phyloP scores from a whole-genome alignment of 208 protist genomes.

The Tritrichomonas foetus region DNA sequence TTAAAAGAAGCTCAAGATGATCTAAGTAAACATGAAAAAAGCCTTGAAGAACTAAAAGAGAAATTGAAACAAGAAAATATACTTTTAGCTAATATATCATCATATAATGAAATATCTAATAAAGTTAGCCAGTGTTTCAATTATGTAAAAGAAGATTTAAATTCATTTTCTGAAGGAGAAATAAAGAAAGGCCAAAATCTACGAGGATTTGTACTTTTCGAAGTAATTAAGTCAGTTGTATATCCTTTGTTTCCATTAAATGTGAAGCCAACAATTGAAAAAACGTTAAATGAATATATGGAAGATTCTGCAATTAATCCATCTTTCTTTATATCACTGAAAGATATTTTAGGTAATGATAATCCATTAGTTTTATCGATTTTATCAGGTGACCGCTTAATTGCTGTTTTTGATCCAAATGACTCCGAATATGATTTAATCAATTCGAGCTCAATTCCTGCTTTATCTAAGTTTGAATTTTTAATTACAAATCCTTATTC shows the following conservation, averaged over 20 bases:
- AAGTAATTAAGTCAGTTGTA: neutral
- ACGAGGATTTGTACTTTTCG: neutral
- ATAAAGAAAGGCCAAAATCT: neutral
- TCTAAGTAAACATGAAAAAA: neutral
- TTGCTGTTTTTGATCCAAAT: conserved; percentile 23
- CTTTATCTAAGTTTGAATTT: neutral
- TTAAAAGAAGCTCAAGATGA: conserved; percentile 1
- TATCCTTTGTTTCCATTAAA: neutral
- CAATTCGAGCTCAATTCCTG: neutral
- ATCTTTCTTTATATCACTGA: neutral
- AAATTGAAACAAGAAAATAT: neutral
- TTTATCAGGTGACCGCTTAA: neutral
- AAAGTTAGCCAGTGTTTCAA: neutral
- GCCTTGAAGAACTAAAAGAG: neutral
- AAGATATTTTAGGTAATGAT: neutral
- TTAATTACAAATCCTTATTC: neutral
- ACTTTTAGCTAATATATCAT: neutral
- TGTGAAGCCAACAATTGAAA: neutral
- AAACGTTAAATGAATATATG: neutral
- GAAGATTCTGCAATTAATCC: neutral
- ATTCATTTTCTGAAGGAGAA: neutral
- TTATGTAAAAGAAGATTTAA: neutral
- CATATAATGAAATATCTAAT: neutral
- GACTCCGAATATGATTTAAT: neutral
- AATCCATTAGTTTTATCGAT: neutral